Evolutionary conservation across 1,284 basidiomycete species (phyloP).

Genomic region (Tilletiaria anomala): DNA sequence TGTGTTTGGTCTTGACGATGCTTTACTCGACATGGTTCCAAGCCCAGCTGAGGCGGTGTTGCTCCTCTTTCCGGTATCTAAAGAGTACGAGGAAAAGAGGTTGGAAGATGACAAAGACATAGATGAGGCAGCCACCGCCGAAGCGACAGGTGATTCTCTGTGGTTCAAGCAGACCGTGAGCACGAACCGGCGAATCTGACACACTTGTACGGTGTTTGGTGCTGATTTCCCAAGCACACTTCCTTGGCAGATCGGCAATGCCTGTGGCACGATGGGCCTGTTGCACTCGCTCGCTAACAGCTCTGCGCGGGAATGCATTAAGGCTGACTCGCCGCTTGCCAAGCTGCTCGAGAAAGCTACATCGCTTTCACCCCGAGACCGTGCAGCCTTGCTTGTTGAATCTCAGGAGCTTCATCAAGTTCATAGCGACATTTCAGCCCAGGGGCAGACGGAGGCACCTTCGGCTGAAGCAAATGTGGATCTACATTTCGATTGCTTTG

Average conservation of each 20-base stretch:
- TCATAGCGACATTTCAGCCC: constrained; percentile 21
- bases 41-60: constrained; percentile 44
- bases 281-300: constrained; percentile 36
- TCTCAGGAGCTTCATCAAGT: constrained; percentile 20
- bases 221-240: constrained; percentile 1
- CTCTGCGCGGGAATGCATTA: constrained; percentile 8
- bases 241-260: constrained; percentile 39
- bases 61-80: constrained; percentile 44
- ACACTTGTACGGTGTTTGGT: no score
- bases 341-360: constrained; percentile 5
- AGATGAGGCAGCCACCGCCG: constrained; percentile 2
- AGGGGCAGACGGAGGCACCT: constrained; percentile 32
- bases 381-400: constrained; percentile 13
- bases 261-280: constrained; percentile 39
- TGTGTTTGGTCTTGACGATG: constrained; percentile 44
- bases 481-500: constrained; percentile 38
- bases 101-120: constrained; percentile 10
- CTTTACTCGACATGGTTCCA: constrained; percentile 43
- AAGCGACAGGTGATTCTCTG: constrained; percentile 4
- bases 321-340: constrained; percentile 14
- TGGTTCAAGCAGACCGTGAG: constrained; percentile 38
- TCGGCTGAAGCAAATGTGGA: constrained; percentile 25
- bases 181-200: no score
- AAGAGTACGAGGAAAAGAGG: constrained; percentile 14
- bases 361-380: constrained; percentile 4